These are phyloP conservation scores for Piromyces sp. DNA, from an alignment of 192 early-diverging fungal genomes.

Conservation along the genomic window DNA sequence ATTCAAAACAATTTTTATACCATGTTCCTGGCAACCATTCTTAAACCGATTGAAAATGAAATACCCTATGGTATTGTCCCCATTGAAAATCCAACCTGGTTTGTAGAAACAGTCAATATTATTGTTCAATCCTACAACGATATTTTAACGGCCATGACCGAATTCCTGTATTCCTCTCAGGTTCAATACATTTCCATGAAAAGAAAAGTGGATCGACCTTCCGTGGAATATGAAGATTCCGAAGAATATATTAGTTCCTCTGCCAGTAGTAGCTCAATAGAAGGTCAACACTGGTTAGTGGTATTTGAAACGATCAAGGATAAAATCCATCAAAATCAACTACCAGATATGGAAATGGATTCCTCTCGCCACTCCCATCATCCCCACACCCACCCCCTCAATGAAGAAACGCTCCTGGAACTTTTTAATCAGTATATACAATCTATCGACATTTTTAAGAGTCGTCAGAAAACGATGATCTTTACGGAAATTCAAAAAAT, in stretches of 20 bases:
- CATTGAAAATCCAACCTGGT: not conserved
- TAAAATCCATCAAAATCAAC: not conserved
- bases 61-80: not conserved
- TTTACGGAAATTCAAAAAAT: not conserved
- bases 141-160: not conserved
- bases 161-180: not conserved
- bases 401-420: not conserved
- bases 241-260: not conserved
- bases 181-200: not conserved
- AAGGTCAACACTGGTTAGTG: not conserved
- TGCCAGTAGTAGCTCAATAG: not conserved
- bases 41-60: not conserved
- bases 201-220: not conserved
- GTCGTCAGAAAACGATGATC: not conserved
- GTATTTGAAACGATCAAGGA: not conserved
- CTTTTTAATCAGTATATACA: not conserved
- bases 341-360: not conserved
- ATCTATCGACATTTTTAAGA: not conserved
- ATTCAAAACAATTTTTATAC: not conserved
- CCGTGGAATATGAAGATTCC: not conserved
- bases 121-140: not conserved
- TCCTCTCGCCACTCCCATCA: too few relatives aligned
- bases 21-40: not conserved
- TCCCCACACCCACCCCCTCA: too few relatives aligned
- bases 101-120: not conserved